Conservation (phyloP, 2,329 filamentous ascomycete species). For the Cladobotryum mycophilum region DNA sequence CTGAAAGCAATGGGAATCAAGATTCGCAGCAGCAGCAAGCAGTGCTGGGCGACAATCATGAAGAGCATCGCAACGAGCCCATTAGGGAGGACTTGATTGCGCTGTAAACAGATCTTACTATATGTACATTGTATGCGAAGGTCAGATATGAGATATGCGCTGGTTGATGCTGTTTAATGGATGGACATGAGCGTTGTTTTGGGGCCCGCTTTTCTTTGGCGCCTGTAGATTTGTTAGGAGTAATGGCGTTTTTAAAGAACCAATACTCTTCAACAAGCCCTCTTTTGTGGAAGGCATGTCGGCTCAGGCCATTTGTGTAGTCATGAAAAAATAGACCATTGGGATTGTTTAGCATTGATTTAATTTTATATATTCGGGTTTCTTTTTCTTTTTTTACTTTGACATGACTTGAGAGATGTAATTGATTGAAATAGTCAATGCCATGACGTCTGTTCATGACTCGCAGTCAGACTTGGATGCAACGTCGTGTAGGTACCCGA, state of each 20-base stretch:
- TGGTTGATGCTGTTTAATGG: slow-evolving; percentile 9
- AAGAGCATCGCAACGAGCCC: slow-evolving; percentile 12
- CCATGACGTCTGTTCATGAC: too few relatives aligned
- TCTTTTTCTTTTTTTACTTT: too few relatives aligned
- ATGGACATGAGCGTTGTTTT: background rate
- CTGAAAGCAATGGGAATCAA: background rate
- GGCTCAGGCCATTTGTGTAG: slow-evolving; percentile 4
- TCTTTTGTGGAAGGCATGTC: background rate
- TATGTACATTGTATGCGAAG: background rate
- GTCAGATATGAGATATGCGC: slow-evolving; percentile 4
- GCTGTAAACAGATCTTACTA: slow-evolving; percentile 3
- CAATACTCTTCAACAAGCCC: background rate
- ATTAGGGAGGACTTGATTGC: slow-evolving; percentile 19
- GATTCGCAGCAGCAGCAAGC: background rate
- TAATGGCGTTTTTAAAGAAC: slow-evolving; percentile 2
- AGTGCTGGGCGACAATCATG: slow-evolving; percentile 4
- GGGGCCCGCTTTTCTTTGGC: slow-evolving; percentile 1
- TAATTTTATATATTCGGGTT: too few relatives aligned
- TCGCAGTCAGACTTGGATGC: too few relatives aligned
- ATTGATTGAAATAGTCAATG: too few relatives aligned
- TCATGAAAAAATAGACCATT: background rate
- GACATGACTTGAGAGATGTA: too few relatives aligned
- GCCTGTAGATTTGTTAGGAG: slow-evolving; percentile 7
- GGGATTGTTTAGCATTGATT: background rate
- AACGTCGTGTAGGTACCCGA: too few relatives aligned